phyloP scores from a whole-genome alignment of 768 basidiomycete species.

The Psilocybe subaeruginosa region DNA sequence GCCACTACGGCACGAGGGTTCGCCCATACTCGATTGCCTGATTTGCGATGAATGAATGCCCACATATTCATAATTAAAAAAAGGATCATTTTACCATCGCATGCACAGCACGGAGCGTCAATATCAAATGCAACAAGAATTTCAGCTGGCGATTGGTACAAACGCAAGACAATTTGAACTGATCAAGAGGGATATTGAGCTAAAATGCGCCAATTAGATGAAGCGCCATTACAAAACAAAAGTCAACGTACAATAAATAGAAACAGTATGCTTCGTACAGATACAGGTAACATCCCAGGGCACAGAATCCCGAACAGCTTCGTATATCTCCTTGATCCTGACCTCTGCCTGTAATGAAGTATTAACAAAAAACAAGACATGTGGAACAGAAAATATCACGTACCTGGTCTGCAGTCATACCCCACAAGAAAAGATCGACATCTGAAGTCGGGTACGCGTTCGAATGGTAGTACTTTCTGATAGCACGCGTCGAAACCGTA shows the following conservation, averaged over 20 bases:
- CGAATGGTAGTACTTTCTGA: slow-evolving; percentile 60
- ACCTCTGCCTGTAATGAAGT: slow-evolving; percentile 47
- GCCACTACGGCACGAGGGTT: slow-evolving; percentile 62
- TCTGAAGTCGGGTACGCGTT: slow-evolving; percentile 60
- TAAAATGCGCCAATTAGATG: too few relatives aligned
- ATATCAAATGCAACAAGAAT: slow-evolving; percentile 70
- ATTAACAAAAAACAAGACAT: background rate
- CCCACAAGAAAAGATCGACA: slow-evolving; percentile 66
- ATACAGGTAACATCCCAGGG: slow-evolving; percentile 73
- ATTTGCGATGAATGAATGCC: background rate
- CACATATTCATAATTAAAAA: background rate
- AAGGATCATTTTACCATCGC: slow-evolving; percentile 24
- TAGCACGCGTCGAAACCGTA: slow-evolving; percentile 57
- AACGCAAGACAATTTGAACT: slow-evolving; percentile 67
- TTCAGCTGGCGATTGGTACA: slow-evolving; percentile 67
- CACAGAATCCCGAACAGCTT: slow-evolving; percentile 65
- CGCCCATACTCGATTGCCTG: slow-evolving; percentile 56
- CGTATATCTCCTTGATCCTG: slow-evolving; percentile 61
- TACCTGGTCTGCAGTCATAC: slow-evolving; percentile 58
- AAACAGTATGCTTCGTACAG: slow-evolving; percentile 66
- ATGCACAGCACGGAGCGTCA: slow-evolving; percentile 64
- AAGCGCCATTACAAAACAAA: too few relatives aligned
- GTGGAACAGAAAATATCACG: slow-evolving; percentile 4
- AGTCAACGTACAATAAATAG: slow-evolving; percentile 41
- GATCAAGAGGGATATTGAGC: slow-evolving; percentile 65